phyloP scores from a whole-genome alignment of 2,329 filamentous ascomycete genomes.

The Fusarium anguioides region DNA sequence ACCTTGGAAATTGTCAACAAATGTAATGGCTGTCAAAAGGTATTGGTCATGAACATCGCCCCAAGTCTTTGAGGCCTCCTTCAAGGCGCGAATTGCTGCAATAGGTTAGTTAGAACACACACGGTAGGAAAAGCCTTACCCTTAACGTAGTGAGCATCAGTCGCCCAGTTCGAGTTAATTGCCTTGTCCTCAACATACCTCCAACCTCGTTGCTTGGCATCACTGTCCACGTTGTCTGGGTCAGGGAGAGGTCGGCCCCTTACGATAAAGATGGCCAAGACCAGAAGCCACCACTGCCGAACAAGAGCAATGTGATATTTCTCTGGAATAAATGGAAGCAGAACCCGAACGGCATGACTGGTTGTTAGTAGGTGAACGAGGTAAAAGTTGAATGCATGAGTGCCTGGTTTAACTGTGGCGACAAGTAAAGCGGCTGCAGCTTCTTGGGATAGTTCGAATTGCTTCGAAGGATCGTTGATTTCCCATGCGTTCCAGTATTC shows the following conservation, averaged over 20 bases:
- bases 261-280: conserved; percentile 80
- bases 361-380: conserved; percentile 84
- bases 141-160: conserved; percentile 88
- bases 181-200: conserved; percentile 78
- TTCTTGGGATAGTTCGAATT: conserved; percentile 79
- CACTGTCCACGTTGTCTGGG: conserved; percentile 68
- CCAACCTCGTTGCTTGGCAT: conserved; percentile 78
- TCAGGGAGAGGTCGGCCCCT: conserved; percentile 79
- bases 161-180: conserved; percentile 72
- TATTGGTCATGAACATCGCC: conserved; percentile 74
- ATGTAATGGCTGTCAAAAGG: conserved; percentile 74
- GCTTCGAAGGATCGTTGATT: conserved; percentile 73
- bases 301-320: conserved; percentile 79
- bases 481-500: conserved; percentile 94
- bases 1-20: conserved; percentile 77
- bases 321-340: conserved; percentile 80
- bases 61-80: conserved; percentile 79
- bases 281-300: conserved; percentile 90
- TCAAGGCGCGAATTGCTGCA: conserved; percentile 76
- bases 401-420: conserved; percentile 66
- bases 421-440: conserved; percentile 71
- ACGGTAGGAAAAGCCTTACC: conserved; percentile 57
- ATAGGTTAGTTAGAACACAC: conserved; percentile 3
- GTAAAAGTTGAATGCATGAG: conserved; percentile 83
- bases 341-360: conserved; percentile 86